Percentiles rank a stretch among this genome's conserved stretches.
phyloP scores from a whole-genome alignment of 345 rosid genomes.

The Triadica sebifera region DNA sequence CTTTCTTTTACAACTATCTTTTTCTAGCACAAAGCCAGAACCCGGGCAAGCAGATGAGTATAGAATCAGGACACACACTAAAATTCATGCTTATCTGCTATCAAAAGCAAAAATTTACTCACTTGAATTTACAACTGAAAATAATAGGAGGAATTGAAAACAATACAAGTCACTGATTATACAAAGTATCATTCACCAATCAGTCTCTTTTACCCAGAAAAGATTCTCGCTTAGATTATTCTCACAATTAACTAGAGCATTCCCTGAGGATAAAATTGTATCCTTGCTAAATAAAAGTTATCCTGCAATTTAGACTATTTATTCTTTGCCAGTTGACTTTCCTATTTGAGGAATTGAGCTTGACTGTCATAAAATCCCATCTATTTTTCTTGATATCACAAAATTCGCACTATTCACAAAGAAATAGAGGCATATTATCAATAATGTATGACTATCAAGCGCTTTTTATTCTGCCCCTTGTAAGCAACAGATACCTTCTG shows the following conservation, averaged over 20 bases:
- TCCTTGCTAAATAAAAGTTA: background rate
- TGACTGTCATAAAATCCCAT: background rate
- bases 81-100: too few species aligned
- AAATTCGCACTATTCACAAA: conserved; percentile 8
- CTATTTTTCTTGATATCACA: conserved; percentile 5
- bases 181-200: background rate
- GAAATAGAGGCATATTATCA: conserved; percentile 1
- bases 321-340: background rate
- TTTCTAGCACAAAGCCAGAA: too few species aligned
- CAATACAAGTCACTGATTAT: background rate
- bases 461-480: conserved; percentile 49
- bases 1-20: too few species aligned
- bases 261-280: background rate
- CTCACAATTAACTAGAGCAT: too few species aligned
- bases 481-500: conserved; percentile 46
- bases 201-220: background rate
- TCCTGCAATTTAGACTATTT: conserved; percentile 1
- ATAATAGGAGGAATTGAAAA: background rate
- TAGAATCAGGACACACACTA: too few species aligned
- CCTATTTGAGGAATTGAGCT: background rate
- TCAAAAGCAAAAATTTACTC: too few species aligned
- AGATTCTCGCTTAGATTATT: background rate
- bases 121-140: background rate
- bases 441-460: conserved; percentile 19
- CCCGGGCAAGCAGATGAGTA: too few species aligned